These are phyloP conservation scores for Cicer chorassanicum DNA, from an alignment of 306 rosid genomes.

Conservation along the genomic window DNA sequence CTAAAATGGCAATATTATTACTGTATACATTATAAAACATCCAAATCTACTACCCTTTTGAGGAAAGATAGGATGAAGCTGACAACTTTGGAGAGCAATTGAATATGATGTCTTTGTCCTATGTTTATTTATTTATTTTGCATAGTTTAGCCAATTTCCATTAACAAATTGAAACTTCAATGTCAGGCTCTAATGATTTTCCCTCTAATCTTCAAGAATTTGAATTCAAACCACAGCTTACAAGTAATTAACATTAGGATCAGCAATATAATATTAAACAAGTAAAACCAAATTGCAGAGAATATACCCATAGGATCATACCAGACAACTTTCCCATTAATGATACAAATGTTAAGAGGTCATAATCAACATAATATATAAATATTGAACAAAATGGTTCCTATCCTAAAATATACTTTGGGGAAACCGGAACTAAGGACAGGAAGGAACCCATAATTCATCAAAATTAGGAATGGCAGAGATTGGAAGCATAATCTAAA, in stretches of 20 bases:
- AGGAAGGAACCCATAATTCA: conserved; percentile 42
- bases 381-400: conserved; percentile 47
- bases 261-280: conserved; percentile 17
- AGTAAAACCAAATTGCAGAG: conserved; percentile 12
- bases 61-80: conserved; percentile 48
- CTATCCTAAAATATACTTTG: conserved; percentile 34
- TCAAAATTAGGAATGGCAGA: conserved; percentile 46
- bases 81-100: conserved; percentile 47
- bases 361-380: conserved; percentile 26
- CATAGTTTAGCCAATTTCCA: conserved; percentile 35
- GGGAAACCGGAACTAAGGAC: conserved; percentile 34
- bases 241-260: conserved; percentile 33
- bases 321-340: conserved; percentile 45
- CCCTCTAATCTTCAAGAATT: conserved; percentile 2
- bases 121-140: conserved; percentile 28
- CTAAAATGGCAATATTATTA: conserved; percentile 26
- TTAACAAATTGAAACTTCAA: conserved; percentile 42
- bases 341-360: conserved; percentile 36
- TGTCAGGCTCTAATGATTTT: conserved; percentile 29
- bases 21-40: conserved; percentile 35
- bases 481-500: conserved; percentile 51
- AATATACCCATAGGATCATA: conserved; percentile 39
- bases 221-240: conserved; percentile 42
- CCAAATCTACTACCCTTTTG: conserved; percentile 55
- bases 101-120: conserved; percentile 45